Base-by-base conservation (phyloP, 345 rosid species). In the Microcos paniculata region DNA sequence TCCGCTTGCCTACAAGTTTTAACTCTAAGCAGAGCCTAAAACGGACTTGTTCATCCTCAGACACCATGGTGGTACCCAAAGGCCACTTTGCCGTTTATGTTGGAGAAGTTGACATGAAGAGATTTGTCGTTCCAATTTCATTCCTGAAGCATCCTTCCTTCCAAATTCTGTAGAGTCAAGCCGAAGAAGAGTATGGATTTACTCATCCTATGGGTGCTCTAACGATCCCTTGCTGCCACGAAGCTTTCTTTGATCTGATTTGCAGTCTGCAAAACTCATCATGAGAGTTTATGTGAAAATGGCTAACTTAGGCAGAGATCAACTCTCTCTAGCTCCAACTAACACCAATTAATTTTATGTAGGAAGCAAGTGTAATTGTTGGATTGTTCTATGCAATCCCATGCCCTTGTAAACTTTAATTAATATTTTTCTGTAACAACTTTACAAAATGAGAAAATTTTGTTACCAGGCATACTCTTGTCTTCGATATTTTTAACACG, bases 161-260 rank as follows among this genome's bases (percentile, higher is more conserved):
- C 33, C 92, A 82, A 67, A 83, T 73, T 30, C 74, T 87, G 63
- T 81, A 88, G 24, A 77, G 78, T 6, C 82, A 80, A 78, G 82
- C 86, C 0, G 92, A 86, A 19, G 89, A 91, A 74, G 92, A 88
- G 68, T 84, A 82, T 24, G 89, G 92, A 0, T 83, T 79, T 8
- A 67, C 83, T 55, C 89, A 87, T 82, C 90, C 87, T 0, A 85
- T 75, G 79, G 92, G 91, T 1, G 87, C 89, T 43, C 66, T 91
- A 40, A 88, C 85, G 4, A 82, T 91, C 26, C 92, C 91, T 4
- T 88, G 92, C 78, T 71, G 80, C 0, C 87, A 88, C 84, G 87
- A 88, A 3, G 78, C 45, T 0, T 91, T 88, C 80, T 8, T 84
- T 55, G 48, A 53, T 26, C 74, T 88, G 33, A 86, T 85, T 31